phyloP scores from a whole-genome alignment of 1,139 yeast genomes.

The Yamadazyma atlantica region DNA sequence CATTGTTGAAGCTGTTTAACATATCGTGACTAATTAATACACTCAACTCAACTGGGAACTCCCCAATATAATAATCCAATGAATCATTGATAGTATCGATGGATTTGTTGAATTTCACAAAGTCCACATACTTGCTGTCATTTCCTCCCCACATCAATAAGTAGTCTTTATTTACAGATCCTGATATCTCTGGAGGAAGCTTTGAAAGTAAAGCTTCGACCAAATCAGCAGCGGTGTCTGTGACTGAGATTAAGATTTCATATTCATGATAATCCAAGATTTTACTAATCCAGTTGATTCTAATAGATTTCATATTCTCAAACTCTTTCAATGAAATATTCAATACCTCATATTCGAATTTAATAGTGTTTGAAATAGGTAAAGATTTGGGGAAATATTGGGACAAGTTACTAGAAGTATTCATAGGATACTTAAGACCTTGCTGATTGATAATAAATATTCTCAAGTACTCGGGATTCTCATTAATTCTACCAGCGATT shows the following conservation, averaged over 20 bases:
- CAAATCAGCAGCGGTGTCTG: conserved; percentile 57
- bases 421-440: conserved; percentile 53
- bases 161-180: conserved; percentile 49
- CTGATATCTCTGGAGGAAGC: conserved; percentile 43
- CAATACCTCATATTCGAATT: conserved; percentile 73
- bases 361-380: conserved; percentile 43
- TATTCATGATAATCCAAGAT: conserved; percentile 64
- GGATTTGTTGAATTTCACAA: conserved; percentile 36
- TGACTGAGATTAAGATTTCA: conserved; percentile 68
- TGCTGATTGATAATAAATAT: conserved; percentile 58
- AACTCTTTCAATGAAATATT: conserved; percentile 72
- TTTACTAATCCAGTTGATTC: conserved; percentile 61
- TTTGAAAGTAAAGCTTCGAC: conserved; percentile 56
- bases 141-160: conserved; percentile 57
- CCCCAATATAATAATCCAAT: conserved; percentile 41
- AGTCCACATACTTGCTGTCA: conserved; percentile 39
- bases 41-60: conserved; percentile 46
- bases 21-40: conserved; percentile 39
- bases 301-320: conserved; percentile 70
- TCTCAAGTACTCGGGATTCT: conserved; percentile 64
- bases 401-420: conserved; percentile 40
- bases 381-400: conserved; percentile 50
- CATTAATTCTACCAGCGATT: conserved; percentile 52
- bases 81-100: conserved; percentile 35
- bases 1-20: conserved; percentile 28